phyloP scores from a whole-genome alignment of 139 green algal genomes.

The Tetratostichococcus sp. region DNA sequence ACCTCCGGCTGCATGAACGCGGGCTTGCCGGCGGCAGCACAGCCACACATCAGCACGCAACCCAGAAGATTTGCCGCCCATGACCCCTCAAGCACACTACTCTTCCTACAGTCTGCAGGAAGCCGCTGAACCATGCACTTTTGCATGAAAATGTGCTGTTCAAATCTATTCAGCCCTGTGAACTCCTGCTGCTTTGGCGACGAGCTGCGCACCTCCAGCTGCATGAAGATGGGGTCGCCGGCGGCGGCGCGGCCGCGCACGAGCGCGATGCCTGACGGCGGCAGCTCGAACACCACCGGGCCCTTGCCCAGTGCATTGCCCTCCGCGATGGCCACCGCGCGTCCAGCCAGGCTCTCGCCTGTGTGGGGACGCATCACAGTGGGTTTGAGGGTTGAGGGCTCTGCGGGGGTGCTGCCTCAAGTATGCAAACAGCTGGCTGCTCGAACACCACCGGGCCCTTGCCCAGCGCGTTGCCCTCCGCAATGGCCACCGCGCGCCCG shows the following conservation, averaged over 20 bases:
- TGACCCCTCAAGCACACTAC: too few relatives aligned
- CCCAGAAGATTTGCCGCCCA: too few relatives aligned
- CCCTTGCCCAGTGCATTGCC: constrained; percentile 76
- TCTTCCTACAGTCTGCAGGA: too few relatives aligned
- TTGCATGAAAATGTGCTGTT: too few relatives aligned
- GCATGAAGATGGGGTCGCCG: constrained; percentile 26
- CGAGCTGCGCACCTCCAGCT: constrained; percentile 15
- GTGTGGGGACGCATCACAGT: not conserved
- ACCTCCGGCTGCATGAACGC: too few relatives aligned
- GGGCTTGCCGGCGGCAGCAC: too few relatives aligned
- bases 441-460: constrained; percentile 77
- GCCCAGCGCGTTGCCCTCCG: constrained; percentile 70
- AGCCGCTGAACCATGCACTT: too few relatives aligned
- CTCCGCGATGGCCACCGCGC: constrained; percentile 36
- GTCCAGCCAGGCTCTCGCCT: constrained; percentile 30
- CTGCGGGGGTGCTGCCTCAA: too few relatives aligned
- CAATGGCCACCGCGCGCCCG: constrained; percentile 26
- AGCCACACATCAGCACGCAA: too few relatives aligned
- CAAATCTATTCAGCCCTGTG: not conserved
- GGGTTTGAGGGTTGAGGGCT: too few relatives aligned
- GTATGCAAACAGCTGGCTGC: too few relatives aligned
- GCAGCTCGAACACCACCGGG: constrained; percentile 66
- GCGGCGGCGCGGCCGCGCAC: constrained; percentile 23
- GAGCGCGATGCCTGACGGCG: constrained; percentile 24
- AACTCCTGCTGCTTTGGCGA: not conserved